These are phyloP conservation scores for Aspergillus ochraceus DNA, from an alignment of 2,329 filamentous ascomycete species.

Conservation along the genomic window DNA sequence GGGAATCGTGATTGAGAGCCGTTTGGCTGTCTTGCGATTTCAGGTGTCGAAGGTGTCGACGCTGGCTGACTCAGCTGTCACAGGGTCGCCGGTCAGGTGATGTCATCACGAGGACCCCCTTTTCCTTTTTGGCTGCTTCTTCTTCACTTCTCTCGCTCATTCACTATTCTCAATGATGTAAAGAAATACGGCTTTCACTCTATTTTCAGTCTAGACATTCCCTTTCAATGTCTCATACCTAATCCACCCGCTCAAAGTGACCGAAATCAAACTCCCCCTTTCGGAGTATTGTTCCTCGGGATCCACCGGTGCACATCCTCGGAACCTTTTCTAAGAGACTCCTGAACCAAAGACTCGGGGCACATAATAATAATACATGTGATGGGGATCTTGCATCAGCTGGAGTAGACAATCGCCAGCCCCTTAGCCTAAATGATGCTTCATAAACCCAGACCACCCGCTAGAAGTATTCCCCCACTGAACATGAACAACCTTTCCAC, in stretches of 20 bases:
- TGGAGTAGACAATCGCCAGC: background rate
- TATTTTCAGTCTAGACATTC: too few relatives aligned
- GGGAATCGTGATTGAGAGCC: background rate
- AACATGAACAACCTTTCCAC: background rate
- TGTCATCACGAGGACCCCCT: conserved; percentile 23
- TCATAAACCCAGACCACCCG: too few relatives aligned
- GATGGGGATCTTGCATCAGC: conserved; percentile 7
- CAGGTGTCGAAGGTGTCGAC: background rate
- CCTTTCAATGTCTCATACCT: background rate
- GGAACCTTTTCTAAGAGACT: conserved; percentile 12
- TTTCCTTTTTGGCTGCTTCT: conserved; percentile 11
- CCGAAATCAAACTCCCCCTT: background rate
- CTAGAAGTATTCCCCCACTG: background rate
- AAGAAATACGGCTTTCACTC: background rate
- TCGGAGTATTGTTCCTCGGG: conserved; percentile 4
- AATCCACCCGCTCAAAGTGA: background rate
- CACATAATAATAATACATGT: conserved; percentile 12
- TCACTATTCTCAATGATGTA: background rate
- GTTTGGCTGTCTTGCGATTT: background rate
- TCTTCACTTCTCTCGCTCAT: conserved; percentile 19
- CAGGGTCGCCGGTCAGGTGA: conserved; percentile 29
- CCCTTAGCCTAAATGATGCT: background rate
- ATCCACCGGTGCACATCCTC: conserved; percentile 13
- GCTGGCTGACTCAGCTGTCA: conserved; percentile 21
- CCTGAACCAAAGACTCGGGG: background rate